Evolutionary conservation across 192 early-diverging fungal species (phyloP), one percentile per base, ranked within the genome.

Genomic region (Podila epigama): DNA sequence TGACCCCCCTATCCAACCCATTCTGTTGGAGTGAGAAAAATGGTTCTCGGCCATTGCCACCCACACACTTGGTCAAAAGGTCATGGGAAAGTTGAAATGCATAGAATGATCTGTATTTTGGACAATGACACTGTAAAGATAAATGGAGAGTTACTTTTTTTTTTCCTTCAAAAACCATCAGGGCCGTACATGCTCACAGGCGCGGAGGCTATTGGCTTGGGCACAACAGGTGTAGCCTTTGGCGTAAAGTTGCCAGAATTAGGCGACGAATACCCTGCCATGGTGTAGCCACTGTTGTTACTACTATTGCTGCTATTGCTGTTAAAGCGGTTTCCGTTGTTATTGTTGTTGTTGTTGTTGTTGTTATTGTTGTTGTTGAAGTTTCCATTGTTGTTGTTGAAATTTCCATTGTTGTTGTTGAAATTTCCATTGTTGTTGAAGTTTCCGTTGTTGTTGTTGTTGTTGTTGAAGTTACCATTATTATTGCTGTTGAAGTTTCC

Each of bases 111-210:
- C 41, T 42, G 37, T 10, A 5, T 55, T 31, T 55, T 20, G 33
- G 25, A n/a, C 34, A 12, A 11, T 31, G 35, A 32, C 11, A 5
- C n/a, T 7, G 53, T 6, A 40, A 15, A 13, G 18, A 51, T 4
- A 37, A 51, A 29, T 44, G 4, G 32, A n/a, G n/a, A n/a, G n/a
- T 40, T 5, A 15, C 50, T 63, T n/a, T 51, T 37, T 18, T 41
- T 65, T 55, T 34, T 34, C 2, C 5, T 39, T 63, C 58, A 77
- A 27, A 77, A 36, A 29, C 61, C 73, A 3, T 42, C 58, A 22
- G 73, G 73, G 5, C 50, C 51, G 60, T 64, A 77, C 73, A 77
- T 77, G 60, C 55, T 58, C 34, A 29, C 65, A 15, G 16, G n/a
- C 3, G 12, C 56, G 52, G 62, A 42, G 33, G 48, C 35, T 41